A percentile compares a stretch with the other conserved stretches of the same genome.
Conservation (phyloP, 768 basidiomycete genomes). For the Naganishia antarctica region DNA sequence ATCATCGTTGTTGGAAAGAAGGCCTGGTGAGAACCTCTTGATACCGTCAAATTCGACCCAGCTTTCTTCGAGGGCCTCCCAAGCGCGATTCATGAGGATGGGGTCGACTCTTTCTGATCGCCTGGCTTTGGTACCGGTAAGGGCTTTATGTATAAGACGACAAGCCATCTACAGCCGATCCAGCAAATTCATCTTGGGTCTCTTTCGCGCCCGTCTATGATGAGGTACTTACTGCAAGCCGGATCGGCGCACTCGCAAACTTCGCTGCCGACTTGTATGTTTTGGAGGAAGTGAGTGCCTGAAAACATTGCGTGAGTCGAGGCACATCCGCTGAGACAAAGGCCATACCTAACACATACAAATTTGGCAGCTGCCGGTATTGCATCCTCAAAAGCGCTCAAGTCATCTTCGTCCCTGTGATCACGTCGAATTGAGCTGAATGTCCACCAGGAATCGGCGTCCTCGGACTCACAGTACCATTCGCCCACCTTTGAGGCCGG, state of each 20-base stretch:
- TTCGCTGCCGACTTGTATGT: conserved; percentile 31
- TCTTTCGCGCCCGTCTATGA: background rate
- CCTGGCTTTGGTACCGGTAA: conserved; percentile 75
- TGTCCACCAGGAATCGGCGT: too few relatives aligned
- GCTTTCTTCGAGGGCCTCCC: conserved; percentile 72
- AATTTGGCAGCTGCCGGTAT: conserved; percentile 57
- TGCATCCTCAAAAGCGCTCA: conserved; percentile 65
- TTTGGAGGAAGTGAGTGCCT: conserved; percentile 7
- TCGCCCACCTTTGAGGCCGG: conserved; percentile 76
- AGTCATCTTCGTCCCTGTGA: conserved; percentile 74
- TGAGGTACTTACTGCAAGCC: conserved; percentile 56
- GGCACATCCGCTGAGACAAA: too few relatives aligned
- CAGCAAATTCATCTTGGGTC: background rate
- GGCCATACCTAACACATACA: conserved; percentile 23
- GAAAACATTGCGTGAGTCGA: background rate
- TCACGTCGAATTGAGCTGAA: too few relatives aligned
- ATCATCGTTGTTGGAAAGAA: conserved; percentile 54
- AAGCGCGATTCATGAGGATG: conserved; percentile 67
- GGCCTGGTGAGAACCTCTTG: conserved; percentile 37
- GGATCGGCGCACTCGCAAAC: conserved; percentile 62
- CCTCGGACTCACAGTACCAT: conserved; percentile 63
- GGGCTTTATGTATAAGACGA: conserved; percentile 66
- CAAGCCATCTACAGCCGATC: conserved; percentile 55
- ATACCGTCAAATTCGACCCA: conserved; percentile 79
- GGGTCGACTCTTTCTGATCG: conserved; percentile 60